These are phyloP conservation scores for Sphagnum tenellum DNA, from an alignment of 225 moss, liverwort and hornwort species.

Conservation along the genomic window DNA sequence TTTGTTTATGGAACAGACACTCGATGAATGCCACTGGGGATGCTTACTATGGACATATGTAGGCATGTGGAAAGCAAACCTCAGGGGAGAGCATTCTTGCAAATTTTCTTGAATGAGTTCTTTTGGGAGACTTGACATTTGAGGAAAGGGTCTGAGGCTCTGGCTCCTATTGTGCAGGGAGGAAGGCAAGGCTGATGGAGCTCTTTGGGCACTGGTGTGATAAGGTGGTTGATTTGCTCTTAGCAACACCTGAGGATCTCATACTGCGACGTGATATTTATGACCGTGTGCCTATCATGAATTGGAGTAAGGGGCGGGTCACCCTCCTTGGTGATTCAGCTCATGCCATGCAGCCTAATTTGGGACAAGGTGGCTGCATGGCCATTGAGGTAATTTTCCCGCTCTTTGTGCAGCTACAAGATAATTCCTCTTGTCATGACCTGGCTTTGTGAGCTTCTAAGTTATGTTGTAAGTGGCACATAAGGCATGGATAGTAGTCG, in stretches of 20 bases:
- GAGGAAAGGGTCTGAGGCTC: background rate
- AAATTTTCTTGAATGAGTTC: no score
- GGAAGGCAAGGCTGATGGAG: constrained; percentile 58
- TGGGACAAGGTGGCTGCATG: constrained; percentile 98
- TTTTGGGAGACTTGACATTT: background rate
- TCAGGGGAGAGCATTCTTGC: background rate
- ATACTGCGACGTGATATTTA: constrained; percentile 90
- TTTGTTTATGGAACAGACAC: no score
- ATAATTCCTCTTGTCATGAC: background rate
- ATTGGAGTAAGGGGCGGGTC: constrained; percentile 89
- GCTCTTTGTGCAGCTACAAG: no score
- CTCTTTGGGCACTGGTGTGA: constrained; percentile 91
- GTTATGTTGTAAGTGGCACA: no score
- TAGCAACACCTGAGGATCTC: constrained; percentile 72
- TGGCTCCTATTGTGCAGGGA: constrained; percentile 13
- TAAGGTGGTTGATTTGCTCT: constrained; percentile 76
- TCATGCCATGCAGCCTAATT: constrained; percentile 97
- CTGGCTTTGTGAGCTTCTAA: background rate
- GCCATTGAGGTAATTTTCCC: constrained; percentile 61
- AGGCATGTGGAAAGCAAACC: no score
- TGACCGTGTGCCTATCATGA: constrained; percentile 75
- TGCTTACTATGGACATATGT: no score
- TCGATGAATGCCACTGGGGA: no score
- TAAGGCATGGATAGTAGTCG: no score
- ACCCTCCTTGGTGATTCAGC: constrained; percentile 91